Evolutionary conservation across 768 basidiomycete genomes (phyloP).

Genomic region (Boletus sensibilis): DNA sequence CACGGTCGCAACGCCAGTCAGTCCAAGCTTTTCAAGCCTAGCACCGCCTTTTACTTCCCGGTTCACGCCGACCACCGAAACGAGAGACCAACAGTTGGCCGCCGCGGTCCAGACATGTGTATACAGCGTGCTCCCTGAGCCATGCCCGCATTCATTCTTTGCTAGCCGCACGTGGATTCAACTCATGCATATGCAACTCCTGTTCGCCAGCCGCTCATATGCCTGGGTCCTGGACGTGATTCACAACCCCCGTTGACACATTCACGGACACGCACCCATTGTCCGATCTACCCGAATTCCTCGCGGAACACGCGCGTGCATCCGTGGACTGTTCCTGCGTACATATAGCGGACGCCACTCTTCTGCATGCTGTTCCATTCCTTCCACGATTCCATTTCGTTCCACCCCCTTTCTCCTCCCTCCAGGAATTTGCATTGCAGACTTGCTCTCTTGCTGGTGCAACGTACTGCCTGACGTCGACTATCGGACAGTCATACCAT

Average conservation of each 20-base stretch:
- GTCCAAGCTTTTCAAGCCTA: not conserved
- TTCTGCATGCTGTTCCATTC: constrained; percentile 10
- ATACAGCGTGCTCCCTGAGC: constrained; percentile 14
- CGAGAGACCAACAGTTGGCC: not conserved
- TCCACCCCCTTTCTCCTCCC: not conserved
- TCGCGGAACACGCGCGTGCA: constrained; percentile 14
- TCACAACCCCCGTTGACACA: constrained; percentile 5
- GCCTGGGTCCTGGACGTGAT: constrained; percentile 3
- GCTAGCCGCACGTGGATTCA: constrained; percentile 17
- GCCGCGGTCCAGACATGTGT: constrained; percentile 5
- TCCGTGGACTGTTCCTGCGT: constrained; percentile 7
- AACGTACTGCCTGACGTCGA: constrained; percentile 1
- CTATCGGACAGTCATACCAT: not conserved
- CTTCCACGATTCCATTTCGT: constrained; percentile 8
- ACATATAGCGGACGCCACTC: constrained; percentile 24
- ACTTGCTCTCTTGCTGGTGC: constrained; percentile 1
- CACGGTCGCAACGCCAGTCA: not conserved
- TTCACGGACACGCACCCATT: constrained; percentile 9
- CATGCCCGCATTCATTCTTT: constrained; percentile 12
- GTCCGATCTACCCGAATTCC: constrained; percentile 12
- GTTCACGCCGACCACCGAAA: not conserved
- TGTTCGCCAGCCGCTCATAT: constrained; percentile 17
- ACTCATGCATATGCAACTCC: constrained; percentile 12
- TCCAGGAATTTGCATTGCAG: not conserved
- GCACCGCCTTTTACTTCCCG: not conserved